Conservation (phyloP, 208 protist species). For the Trypanosoma melophagium region DNA sequence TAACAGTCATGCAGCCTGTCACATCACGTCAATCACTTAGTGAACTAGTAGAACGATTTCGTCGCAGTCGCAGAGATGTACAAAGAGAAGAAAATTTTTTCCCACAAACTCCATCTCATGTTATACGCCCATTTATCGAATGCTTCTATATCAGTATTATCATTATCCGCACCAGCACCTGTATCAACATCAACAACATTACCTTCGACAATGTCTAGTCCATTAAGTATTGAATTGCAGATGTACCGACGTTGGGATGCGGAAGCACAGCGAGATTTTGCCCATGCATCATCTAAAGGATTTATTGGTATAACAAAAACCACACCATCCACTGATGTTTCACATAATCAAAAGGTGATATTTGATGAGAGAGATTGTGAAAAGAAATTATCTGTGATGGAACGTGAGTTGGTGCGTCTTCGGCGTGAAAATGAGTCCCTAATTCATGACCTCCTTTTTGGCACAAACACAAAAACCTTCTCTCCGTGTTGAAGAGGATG, state of each 20-base stretch:
- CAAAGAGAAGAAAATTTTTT: background rate
- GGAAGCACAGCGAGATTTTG: background rate
- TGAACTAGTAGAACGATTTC: conserved; percentile 12
- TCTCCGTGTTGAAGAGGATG: conserved; percentile 8
- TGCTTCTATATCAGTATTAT: no score
- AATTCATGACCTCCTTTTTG: conserved; percentile 1
- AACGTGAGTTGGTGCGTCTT: conserved; percentile 4
- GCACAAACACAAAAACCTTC: conserved; percentile 4
- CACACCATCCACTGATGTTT: background rate
- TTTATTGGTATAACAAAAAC: background rate
- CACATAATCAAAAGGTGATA: no score
- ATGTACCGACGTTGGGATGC: conserved; percentile 10
- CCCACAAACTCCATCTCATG: background rate
- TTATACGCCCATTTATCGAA: background rate
- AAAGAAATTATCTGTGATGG: background rate
- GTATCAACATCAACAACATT: background rate
- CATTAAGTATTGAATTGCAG: conserved; percentile 1
- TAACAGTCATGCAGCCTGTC: conserved; percentile 19
- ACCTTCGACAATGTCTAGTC: background rate
- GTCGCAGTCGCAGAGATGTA: background rate
- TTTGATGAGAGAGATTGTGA: background rate
- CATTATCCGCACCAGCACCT: no score
- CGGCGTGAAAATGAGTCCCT: conserved; percentile 11
- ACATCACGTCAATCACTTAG: conserved; percentile 8
- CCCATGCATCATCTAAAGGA: background rate